Base-by-base conservation (phyloP, 2,329 filamentous ascomycete genomes). In the Ophiostoma fasciatum region DNA sequence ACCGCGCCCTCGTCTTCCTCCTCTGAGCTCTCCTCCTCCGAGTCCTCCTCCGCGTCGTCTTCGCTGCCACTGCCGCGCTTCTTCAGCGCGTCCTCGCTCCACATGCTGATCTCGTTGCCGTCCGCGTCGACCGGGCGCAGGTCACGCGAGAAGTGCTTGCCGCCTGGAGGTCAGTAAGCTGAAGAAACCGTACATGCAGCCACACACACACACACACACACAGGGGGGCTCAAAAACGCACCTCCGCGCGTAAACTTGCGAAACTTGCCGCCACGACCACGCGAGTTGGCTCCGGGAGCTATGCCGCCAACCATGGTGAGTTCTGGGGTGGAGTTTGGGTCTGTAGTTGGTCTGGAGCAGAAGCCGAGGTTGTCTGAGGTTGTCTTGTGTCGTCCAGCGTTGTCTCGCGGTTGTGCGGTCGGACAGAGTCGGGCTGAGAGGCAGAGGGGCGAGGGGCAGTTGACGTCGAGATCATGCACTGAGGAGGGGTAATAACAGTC, bases 101-200 rank as follows among this genome's bases (percentile, higher is more conserved):
- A 94, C 71, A 94, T 88, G 66, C 80, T 78, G 44, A 88, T 67
- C 48, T 83, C 76, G 52, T 90, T 90, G 48, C 88, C 90, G 53
- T 96, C 82, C 48, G 77, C 78, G 52, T 94, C 87, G 51, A 90
- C 63, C 15, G 87, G 87, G 57, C 82, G 78, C 31, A 96, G 75
- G 56, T 94, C 78, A 46, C 84, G 80, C 47, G 87, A 94, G 64
- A 92, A 98, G 53, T 93, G 79, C 62, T 94, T 94, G 52, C 90
- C 90, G 44, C 87, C 87, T 94, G 45, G 18, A 13, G 4, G 22
- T 12, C n/a, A n/a, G 21, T 7, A 13, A 11, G 3, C 19, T 25
- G 6, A 35, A 28, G 8, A 26, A 25, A 18, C 4, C 15, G n/a
- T 25, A n/a, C 19, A 12, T 17, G 7, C 4, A 15, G n/a, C 21